phyloP scores from a whole-genome alignment of 345 rosid species.

The Moricandia moricandioides region DNA sequence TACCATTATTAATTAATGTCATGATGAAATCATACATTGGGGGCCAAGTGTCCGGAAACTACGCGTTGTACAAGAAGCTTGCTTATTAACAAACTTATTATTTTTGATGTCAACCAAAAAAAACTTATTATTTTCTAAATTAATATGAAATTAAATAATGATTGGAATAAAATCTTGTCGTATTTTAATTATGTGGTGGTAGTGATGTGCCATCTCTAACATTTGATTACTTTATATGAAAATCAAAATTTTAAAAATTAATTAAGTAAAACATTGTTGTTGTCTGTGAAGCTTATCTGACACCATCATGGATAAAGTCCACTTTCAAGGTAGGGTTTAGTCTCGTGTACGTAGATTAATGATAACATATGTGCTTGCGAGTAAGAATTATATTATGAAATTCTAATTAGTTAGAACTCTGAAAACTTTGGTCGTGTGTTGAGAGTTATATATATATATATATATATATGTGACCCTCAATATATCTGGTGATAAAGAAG shows the following conservation, averaged over 20 bases:
- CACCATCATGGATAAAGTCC: not conserved
- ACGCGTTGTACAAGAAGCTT: not conserved
- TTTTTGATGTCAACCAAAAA: too few species aligned
- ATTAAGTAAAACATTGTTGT: not conserved
- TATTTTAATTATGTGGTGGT: not conserved
- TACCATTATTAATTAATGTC: not conserved
- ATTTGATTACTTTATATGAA: not conserved
- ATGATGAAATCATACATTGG: slow-evolving; percentile 5
- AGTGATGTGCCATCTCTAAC: not conserved
- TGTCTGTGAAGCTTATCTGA: not conserved
- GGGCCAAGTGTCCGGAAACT: not conserved
- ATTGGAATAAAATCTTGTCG: not conserved
- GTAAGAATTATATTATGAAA: not conserved
- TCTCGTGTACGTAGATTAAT: slow-evolving; percentile 5
- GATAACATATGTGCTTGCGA: not conserved
- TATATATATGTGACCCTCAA: not conserved
- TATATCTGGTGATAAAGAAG: slow-evolving; percentile 9
- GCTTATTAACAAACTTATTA: not conserved
- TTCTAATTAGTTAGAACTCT: not conserved
- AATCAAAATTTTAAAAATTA: not conserved
- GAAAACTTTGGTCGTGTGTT: slow-evolving; percentile 19
- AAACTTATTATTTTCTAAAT: not conserved
- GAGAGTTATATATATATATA: slow-evolving; percentile 8
- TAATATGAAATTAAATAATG: not conserved
- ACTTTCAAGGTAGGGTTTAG: slow-evolving; percentile 12